These are phyloP conservation scores for Lepiota subincarnata DNA, from an alignment of 768 basidiomycete genomes.

Conservation along the genomic window DNA sequence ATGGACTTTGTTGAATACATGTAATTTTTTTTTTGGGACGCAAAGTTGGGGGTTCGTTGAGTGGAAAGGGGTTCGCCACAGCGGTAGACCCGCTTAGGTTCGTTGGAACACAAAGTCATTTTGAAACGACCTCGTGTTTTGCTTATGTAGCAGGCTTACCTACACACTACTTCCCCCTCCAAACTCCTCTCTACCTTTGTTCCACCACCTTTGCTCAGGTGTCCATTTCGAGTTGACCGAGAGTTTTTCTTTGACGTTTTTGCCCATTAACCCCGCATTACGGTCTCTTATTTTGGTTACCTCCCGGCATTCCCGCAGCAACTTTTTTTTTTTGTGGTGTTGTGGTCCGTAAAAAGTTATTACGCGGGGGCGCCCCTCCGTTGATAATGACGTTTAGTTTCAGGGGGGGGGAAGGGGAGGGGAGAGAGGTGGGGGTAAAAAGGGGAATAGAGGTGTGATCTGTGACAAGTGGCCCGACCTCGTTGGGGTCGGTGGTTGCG, in stretches of 20 bases:
- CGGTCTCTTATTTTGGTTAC: background rate
- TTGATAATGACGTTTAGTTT: too few species aligned
- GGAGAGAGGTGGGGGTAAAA: too few species aligned
- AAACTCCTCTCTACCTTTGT: background rate
- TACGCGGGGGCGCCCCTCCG: too few species aligned
- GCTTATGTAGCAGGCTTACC: conserved; percentile 2
- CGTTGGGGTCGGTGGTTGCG: too few species aligned
- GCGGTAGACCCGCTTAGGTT: background rate
- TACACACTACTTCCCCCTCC: background rate
- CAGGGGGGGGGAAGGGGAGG: too few species aligned
- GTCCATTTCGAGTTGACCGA: conserved; percentile 4
- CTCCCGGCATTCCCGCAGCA: background rate
- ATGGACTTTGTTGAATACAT: background rate
- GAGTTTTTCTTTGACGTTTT: background rate
- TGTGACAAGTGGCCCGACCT: too few species aligned
- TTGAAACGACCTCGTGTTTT: background rate
- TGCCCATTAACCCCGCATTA: conserved; percentile 9
- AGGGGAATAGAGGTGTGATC: too few species aligned
- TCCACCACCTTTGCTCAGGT: conserved; percentile 2
- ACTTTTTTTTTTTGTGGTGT: background rate
- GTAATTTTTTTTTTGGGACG: background rate
- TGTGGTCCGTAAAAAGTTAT: background rate
- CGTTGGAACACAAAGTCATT: background rate
- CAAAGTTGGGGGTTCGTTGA: too few species aligned
- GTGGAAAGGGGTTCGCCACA: too few species aligned